Base-by-base conservation (phyloP, 2,329 filamentous ascomycete species). In the Epichloe amarillans region DNA sequence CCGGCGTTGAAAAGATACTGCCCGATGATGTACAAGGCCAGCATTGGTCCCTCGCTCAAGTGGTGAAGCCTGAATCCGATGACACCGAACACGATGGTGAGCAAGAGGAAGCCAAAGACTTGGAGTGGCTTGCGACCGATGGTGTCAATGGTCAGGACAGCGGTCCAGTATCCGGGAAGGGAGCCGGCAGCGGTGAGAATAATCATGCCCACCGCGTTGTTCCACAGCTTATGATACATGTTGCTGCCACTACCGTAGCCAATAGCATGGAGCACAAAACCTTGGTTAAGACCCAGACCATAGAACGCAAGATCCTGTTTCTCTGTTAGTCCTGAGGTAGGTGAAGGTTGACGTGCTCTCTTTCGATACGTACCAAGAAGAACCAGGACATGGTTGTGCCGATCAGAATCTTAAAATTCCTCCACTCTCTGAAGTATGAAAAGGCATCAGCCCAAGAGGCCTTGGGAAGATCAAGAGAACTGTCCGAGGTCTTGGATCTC, bases 351-450 rank as follows among this genome's bases (percentile, higher is more conserved):
- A n/a, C 33, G 10, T 15, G 5, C 6, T n/a, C 7, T 11, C 7
- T 15, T 11, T 41, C 1, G 5, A 23, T 12, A 51, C 69, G 44
- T 58, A 75, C 73, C 48, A 91, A 71, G 58, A 90, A 83, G 68
- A 91, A 90, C 86, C 87, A 91, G 0, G 85, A 89, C 46, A 84
- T 70, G 1, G 86, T 86, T 14, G 86, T 91, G 36, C 85, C 86
- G 44, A 90, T 67, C 1, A 91, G 75, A 41, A 87, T 72, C 65
- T 82, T 85, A 46, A 79, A 74, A 58, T 90, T 82, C 60, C 74
- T 77, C 80, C 84, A 84, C 61, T 83, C 73, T 10, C 72, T 65
- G 62, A 88, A 90, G 66, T 90, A 86, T 6, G 65, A 60, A 54
- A 72, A 68, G 55, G 88, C 80, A 62, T 91, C 87, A 5, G 64